Base-by-base conservation (phyloP, 108 stramenopile species). In the Craspedostauros australis region DNA sequence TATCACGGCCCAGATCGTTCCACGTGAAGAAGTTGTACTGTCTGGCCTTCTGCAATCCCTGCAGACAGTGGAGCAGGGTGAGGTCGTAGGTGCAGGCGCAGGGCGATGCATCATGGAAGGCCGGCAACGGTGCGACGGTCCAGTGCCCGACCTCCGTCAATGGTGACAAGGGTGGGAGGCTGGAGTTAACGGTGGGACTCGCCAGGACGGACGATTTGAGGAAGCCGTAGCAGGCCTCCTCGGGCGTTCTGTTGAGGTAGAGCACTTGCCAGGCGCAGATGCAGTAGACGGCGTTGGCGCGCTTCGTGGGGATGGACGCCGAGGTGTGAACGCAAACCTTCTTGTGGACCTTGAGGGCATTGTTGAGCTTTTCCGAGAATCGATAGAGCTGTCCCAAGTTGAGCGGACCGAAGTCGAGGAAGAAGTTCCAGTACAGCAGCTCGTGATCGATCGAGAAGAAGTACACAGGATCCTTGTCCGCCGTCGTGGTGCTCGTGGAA, bases 41-140 rank as follows among this genome's bases (percentile, higher is more conserved):
- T 1, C 66, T 43, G 0, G 97, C 99, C 64, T 93, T 94, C 27
- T 62, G 62, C 5, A 99, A 40, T 23, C 97, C 97, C 9, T 45
- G 27, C 19, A 99, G 61, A 65, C 93, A 95, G 73, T 99, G 90
- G 25, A 86, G 62, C 1, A 98, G 66, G 20, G 84, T 80, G 14
- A 99, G 70, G 30, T 95, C 80, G 61, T 93, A 99, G 7, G 94
- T 81, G 68, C 99, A 99, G 4, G 64, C 62, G 36, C 74, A 76
- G n/a, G 96, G 97, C 15, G 93, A 89, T 5, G 99, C 99, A 73
- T 99, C 99, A 65, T 98, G 99, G 75, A 96, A 99, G 39, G 96
- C 81, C n/a, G 97, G 80, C 54, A 96, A 28, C 50, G 73, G 57
- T 58, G 80, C 50, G 31, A 92, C 26, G 5, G 66, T 72, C 6